Base-by-base conservation (phyloP, 495 filamentous ascomycete genomes). In the Aspergillus incahuasiensis region DNA sequence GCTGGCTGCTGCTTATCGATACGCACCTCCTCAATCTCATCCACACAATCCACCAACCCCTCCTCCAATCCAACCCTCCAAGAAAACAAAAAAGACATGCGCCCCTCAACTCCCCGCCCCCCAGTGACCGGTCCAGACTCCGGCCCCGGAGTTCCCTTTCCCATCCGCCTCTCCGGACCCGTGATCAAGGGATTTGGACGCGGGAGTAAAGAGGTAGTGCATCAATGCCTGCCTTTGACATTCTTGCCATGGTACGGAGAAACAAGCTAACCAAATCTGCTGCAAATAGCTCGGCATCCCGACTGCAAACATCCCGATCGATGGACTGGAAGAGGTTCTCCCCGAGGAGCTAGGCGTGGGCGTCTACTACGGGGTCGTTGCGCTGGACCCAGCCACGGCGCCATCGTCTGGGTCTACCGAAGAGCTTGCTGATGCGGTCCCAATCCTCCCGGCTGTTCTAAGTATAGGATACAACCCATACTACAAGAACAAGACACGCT, bases 381-480 rank as follows among this genome's bases (percentile, higher is more conserved):
- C 89, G 0, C 72, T 91, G 3, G 73, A 78, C 54, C 74, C 73
- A 11, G 61, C 63, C 13, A 49, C 54, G 13, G 39, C 54, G 45
- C 24, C 44, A 7, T 21, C 24, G 13, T 18, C 45, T 1, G 24
- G 7, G 13, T 30, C 45, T 18, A 21, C 19, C 21, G 32, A 2
- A 7, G 19, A n/a, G n/a, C n/a, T n/a, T n/a, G n/a, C n/a, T n/a
- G n/a, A 48, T 2, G 32, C 5, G n/a, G 72, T 74, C 35, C 73
- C 70, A 40, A 74, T 96, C 18, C 89, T 86, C 68, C 89, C 89
- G 0, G 95, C 95, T 75, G 92, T 96, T 47, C 85, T 98, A 86
- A 88, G 83, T 35, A 92, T 98, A 48, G 91, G 92, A n/a, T 96
- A 88, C 78, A 96, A 96, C 65, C 91, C 91, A 0, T 95, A 90